Conservation (phyloP, 73 alveolate genomes). For the Paramecium sonneborni region DNA sequence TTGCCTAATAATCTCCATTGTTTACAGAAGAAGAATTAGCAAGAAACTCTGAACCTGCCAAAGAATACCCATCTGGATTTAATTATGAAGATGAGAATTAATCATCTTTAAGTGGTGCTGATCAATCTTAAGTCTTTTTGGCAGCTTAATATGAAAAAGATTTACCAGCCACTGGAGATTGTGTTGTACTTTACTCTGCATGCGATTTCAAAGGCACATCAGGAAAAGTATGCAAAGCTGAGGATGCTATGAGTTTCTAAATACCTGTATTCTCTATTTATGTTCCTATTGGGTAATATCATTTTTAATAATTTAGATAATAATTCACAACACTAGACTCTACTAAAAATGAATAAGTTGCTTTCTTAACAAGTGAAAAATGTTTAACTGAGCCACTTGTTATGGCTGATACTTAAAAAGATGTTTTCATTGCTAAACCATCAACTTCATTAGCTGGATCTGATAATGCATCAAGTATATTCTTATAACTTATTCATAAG, state of each 20-base stretch:
- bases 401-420: slow-evolving; percentile 7
- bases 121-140: neutral
- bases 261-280: slow-evolving; percentile 3
- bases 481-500: neutral
- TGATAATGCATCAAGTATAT: neutral
- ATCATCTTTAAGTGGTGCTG: neutral
- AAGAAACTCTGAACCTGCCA: neutral
- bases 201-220: slow-evolving; percentile 52
- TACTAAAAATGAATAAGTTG: neutral
- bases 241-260: neutral
- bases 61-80: neutral
- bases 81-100: neutral
- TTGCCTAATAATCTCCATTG: neutral
- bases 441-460: neutral
- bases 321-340: neutral
- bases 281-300: neutral
- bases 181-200: slow-evolving; percentile 31
- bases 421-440: slow-evolving; percentile 6
- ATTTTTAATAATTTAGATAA: neutral
- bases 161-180: slow-evolving; percentile 55
- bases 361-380: slow-evolving; percentile 33
- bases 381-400: slow-evolving; percentile 4
- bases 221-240: slow-evolving; percentile 15
- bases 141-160: slow-evolving; percentile 14
- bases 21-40: slow-evolving; percentile 9